Percentiles rank a stretch among this genome's conserved stretches.
Conservation (phyloP, 2,329 filamentous ascomycete species). For the Diplodia corticola region DNA sequence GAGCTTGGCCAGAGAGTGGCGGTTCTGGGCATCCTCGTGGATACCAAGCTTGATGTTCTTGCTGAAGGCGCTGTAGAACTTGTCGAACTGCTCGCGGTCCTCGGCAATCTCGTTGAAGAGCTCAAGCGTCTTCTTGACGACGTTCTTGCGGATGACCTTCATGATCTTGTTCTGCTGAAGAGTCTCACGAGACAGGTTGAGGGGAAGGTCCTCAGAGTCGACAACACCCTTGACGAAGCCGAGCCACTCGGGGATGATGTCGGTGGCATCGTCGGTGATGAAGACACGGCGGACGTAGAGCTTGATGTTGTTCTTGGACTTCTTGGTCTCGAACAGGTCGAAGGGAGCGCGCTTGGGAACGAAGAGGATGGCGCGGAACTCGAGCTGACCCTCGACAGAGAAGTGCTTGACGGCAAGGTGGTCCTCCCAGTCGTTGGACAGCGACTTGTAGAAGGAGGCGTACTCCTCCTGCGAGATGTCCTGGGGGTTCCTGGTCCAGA, state of each 20-base stretch:
- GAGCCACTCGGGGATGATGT: conserved; percentile 99
- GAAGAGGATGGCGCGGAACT: conserved; percentile 99
- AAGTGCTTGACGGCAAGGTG: conserved; percentile 99
- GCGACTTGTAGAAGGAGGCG: conserved; percentile 98
- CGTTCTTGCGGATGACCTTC: conserved; percentile 99
- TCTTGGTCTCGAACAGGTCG: conserved; percentile 99
- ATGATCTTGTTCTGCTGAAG: conserved; percentile 99
- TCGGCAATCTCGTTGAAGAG: conserved; percentile 99
- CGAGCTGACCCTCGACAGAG: conserved; percentile 99
- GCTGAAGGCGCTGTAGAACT: conserved; percentile 99
- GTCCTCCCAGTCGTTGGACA: conserved; percentile 99
- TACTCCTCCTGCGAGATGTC: conserved; percentile 98
- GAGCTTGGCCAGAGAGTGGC: conserved; percentile 87
- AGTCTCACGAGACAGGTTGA: conserved; percentile 99
- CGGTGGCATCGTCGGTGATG: conserved; percentile 99
- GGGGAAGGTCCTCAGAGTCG: conserved; percentile 98
- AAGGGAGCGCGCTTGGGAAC: conserved; percentile 99
- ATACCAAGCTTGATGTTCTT: conserved; percentile 99
- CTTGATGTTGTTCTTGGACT: conserved; percentile 99
- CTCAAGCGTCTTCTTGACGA: conserved; percentile 99
- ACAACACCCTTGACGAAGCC: conserved; percentile 99
- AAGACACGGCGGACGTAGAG: conserved; percentile 99
- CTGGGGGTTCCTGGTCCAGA: conserved; percentile 97
- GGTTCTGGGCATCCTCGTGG: conserved; percentile 99
- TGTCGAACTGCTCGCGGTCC: conserved; percentile 99